These are phyloP conservation scores for Chrysosporium keratinophilum DNA, from an alignment of 2,329 filamentous ascomycete genomes.

Conservation along the genomic window DNA sequence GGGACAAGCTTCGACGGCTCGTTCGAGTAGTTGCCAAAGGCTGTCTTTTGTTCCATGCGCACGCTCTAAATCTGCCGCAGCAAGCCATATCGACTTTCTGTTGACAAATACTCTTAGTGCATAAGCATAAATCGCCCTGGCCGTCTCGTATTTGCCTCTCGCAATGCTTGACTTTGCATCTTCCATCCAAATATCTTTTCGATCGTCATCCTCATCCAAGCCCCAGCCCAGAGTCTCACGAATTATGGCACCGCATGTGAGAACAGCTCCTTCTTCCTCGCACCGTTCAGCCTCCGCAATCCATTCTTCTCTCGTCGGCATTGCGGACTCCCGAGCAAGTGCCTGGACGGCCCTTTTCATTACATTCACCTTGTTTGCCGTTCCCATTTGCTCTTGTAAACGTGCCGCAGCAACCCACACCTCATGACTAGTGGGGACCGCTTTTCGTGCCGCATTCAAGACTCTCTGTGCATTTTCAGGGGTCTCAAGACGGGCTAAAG, in stretches of 20 bases:
- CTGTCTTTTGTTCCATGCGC: slow-evolving; percentile 76
- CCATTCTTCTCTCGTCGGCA: slow-evolving; percentile 97
- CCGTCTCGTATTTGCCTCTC: slow-evolving; percentile 76
- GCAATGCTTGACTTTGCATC: slow-evolving; percentile 76
- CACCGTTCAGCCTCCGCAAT: slow-evolving; percentile 89
- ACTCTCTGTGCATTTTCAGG: slow-evolving; percentile 90
- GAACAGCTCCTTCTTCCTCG: slow-evolving; percentile 76
- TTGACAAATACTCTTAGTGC: slow-evolving; percentile 80
- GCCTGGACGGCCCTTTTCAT: slow-evolving; percentile 91
- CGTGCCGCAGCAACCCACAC: slow-evolving; percentile 94
- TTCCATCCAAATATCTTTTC: slow-evolving; percentile 91
- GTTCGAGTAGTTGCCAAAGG: slow-evolving; percentile 76
- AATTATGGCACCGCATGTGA: slow-evolving; percentile 83
- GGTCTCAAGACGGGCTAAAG: slow-evolving; percentile 76
- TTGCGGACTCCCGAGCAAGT: slow-evolving; percentile 80
- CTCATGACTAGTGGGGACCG: slow-evolving; percentile 82
- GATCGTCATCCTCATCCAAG: slow-evolving; percentile 89
- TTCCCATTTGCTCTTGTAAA: slow-evolving; percentile 80
- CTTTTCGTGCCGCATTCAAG: slow-evolving; percentile 87
- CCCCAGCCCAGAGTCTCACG: slow-evolving; percentile 87
- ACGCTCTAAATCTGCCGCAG: slow-evolving; percentile 81
- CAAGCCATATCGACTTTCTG: slow-evolving; percentile 79
- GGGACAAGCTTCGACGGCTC: slow-evolving; percentile 86
- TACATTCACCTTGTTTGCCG: slow-evolving; percentile 69
- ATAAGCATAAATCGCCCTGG: slow-evolving; percentile 86